These are phyloP conservation scores for Starmerella lactis-condensi DNA, from an alignment of 805 yeast genomes.

Conservation along the genomic window DNA sequence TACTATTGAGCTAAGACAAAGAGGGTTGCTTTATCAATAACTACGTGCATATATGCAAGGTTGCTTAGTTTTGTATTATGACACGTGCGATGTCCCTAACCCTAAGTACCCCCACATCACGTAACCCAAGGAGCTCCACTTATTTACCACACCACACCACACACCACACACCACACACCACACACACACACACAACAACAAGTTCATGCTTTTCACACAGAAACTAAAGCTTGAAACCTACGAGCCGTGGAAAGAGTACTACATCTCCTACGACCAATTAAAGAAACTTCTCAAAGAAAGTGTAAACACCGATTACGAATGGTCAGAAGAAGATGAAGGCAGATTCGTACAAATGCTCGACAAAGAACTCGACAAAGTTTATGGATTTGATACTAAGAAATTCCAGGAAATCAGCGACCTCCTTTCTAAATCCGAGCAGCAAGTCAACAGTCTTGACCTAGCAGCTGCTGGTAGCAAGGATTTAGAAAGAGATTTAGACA, in stretches of 20 bases:
- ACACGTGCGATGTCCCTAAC: no score
- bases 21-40: no score
- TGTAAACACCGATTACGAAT: conserved; percentile 27
- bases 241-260: conserved; percentile 83
- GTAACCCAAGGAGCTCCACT: no score
- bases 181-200: no score
- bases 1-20: no score
- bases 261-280: conserved; percentile 74
- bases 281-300: conserved; percentile 60
- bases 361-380: conserved; percentile 77
- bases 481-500: conserved; percentile 57
- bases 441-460: conserved; percentile 25
- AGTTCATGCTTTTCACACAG: conserved; percentile 74
- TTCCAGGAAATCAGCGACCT: conserved; percentile 50
- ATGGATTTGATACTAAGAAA: conserved; percentile 58
- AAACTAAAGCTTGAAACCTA: conserved; percentile 65
- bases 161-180: no score
- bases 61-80: no score
- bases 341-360: conserved; percentile 60
- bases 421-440: conserved; percentile 44
- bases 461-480: conserved; percentile 27
- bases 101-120: no score
- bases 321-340: conserved; percentile 71
- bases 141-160: no score
- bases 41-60: no score